Evolutionary conservation across 441 rosid genomes (phyloP), one percentile per base, ranked within the genome.

Genomic region (Brassica hybrid): DNA sequence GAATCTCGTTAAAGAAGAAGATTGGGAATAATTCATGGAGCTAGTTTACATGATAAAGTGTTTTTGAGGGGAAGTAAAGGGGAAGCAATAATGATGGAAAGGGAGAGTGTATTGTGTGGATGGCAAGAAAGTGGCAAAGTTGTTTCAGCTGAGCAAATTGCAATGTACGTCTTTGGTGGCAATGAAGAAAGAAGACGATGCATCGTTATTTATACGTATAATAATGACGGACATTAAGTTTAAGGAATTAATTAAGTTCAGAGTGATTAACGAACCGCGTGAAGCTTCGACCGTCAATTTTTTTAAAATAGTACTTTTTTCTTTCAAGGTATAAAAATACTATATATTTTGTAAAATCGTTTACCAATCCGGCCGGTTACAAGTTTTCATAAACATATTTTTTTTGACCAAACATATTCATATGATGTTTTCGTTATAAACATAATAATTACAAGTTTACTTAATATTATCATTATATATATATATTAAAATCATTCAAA

Each of bases 31-130:
- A 13, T 59, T 58, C 69, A 79, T 75, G 48, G 4, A 69, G 7
- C 65, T 23, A 50, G 16, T 68, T 79, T 79, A 79, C 82, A 74
- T 79, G 79, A 71, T 32, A 74, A 62, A 73, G 65, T 50, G 38
- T 25, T 16, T 6, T 45, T 1, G 10, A 38, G 16, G 17, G 58
- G 16, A 70, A 48, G 79, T 36, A 9, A 75, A 48, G 60, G 16
- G 18, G 67, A 65, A 72, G 64, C 68, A 73, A 78, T 58, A 67
- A 72, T 60, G 73, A 54, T 27, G 16, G 52, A 58, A 72, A 36
- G 13, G 52, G 1, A 1, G 52, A 50, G 16, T 69, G 41, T 23
- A 8, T 74, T 74, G 71, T 74, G 57, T 74, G 78, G 52, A 74
- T 43, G 5, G 17, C 75, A 67, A 73, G 71, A 68, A 79, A 79